Percentiles rank a stretch among this genome's conserved stretches.
These are phyloP conservation scores for Pseudogymnoascus sp. DNA, from an alignment of 2,329 filamentous ascomycete species.

Conservation along the genomic window DNA sequence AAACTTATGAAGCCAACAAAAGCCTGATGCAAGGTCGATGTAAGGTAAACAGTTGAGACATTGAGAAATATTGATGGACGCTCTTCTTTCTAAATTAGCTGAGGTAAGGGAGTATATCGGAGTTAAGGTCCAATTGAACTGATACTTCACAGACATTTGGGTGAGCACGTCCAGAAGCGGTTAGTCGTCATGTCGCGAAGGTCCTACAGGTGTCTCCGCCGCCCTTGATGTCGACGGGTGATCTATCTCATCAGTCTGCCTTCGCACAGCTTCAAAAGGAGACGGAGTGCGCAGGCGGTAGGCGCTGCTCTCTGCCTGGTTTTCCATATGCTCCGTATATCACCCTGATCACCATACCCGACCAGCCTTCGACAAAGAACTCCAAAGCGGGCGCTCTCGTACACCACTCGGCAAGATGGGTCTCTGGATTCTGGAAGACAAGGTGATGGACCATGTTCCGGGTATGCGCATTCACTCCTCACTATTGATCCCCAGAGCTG, in stretches of 20 bases:
- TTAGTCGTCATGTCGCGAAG: neutral
- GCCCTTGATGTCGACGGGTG: neutral
- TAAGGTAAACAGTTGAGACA: neutral
- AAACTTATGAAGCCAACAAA: neutral
- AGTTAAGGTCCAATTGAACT: neutral
- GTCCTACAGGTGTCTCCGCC: conserved; percentile 2
- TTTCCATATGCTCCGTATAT: neutral
- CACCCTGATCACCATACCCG: conserved; percentile 6
- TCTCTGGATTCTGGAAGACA: conserved; percentile 65
- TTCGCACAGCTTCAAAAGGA: conserved; percentile 5
- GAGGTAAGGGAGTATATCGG: neutral
- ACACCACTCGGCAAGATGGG: conserved; percentile 42
- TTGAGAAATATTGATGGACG: neutral
- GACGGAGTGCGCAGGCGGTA: neutral
- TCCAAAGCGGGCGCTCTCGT: neutral
- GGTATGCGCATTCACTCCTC: conserved; percentile 41
- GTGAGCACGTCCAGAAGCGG: conserved; percentile 5
- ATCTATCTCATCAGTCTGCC: neutral
- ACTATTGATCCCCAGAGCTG: neutral
- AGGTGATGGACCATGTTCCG: conserved; percentile 59
- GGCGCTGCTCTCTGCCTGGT: conserved; percentile 4
- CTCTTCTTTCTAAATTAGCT: neutral
- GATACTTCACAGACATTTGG: neutral
- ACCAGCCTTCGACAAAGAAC: conserved; percentile 12
- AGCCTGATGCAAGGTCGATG: neutral